Percentiles rank a stretch among this genome's conserved stretches.
These are phyloP conservation scores for Salix exigua DNA, from an alignment of 345 rosid genomes.

Conservation along the genomic window DNA sequence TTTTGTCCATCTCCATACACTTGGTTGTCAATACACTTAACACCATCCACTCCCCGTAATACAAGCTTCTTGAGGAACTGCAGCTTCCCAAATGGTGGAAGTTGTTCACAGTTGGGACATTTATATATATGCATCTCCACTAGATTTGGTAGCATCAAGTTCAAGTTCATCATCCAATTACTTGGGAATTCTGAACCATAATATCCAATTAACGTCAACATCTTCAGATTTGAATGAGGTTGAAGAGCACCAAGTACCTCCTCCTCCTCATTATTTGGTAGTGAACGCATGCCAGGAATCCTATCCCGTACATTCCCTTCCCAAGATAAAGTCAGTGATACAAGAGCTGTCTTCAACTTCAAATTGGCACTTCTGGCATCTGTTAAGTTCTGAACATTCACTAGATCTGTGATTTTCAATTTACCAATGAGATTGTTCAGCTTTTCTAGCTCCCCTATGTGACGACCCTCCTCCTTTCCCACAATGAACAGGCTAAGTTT, in stretches of 20 bases:
- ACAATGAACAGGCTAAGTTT: constrained; percentile 17
- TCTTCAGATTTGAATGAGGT: constrained; percentile 1
- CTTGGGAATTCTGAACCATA: background rate
- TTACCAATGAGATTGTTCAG: constrained; percentile 4
- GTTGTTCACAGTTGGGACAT: background rate
- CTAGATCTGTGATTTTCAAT: constrained; percentile 1
- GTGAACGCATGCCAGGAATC: too few relatives aligned
- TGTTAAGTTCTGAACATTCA: background rate
- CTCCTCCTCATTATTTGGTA: background rate
- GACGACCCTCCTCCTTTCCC: background rate
- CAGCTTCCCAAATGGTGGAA: constrained; percentile 12
- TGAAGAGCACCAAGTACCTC: background rate
- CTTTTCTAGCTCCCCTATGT: background rate
- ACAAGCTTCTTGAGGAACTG: background rate
- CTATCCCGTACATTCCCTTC: background rate
- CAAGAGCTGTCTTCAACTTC: constrained; percentile 8
- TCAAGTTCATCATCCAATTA: background rate
- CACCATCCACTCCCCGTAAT: background rate
- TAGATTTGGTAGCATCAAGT: background rate
- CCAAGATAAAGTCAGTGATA: background rate
- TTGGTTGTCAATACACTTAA: background rate
- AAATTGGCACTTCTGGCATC: constrained; percentile 19
- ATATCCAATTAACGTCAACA: background rate
- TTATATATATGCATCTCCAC: background rate
- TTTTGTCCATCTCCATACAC: background rate